Evolutionary conservation across 202 grass and related monocot genomes (phyloP).

Genomic region (Eragrostis tef): DNA sequence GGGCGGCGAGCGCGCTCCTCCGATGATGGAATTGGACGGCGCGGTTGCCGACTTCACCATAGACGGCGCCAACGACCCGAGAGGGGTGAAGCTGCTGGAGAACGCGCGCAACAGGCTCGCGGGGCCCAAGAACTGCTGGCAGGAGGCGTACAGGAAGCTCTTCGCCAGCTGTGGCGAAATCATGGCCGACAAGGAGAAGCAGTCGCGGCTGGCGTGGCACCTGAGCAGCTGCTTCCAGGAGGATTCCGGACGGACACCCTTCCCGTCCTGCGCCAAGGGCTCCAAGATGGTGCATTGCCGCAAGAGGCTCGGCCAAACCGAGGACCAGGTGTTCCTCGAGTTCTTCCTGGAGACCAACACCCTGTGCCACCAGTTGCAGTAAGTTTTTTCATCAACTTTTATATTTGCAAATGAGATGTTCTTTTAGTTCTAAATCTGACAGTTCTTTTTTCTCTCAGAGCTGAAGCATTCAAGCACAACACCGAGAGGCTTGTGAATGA

Average conservation of each 20-base stretch:
- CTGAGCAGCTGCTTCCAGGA: slow-evolving; percentile 90
- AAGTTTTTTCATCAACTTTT: background rate
- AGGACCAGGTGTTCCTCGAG: slow-evolving; percentile 76
- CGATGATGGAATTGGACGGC: slow-evolving; percentile 29
- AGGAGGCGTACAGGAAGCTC: slow-evolving; percentile 70
- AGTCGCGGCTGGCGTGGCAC: slow-evolving; percentile 80
- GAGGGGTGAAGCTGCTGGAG: slow-evolving; percentile 70
- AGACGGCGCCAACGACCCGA: slow-evolving; percentile 40
- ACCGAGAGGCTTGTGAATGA: slow-evolving; percentile 77
- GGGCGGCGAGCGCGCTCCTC: background rate
- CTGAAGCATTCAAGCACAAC: slow-evolving; percentile 86
- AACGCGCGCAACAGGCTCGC: slow-evolving; percentile 64
- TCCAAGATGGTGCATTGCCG: slow-evolving; percentile 66
- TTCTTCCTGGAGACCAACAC: slow-evolving; percentile 90
- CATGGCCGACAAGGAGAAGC: slow-evolving; percentile 82
- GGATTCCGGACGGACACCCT: slow-evolving; percentile 65
- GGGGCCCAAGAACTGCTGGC: slow-evolving; percentile 75
- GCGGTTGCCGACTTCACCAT: slow-evolving; percentile 57
- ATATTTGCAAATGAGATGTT: background rate
- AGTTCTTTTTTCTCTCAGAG: slow-evolving; percentile 34
- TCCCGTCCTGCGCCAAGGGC: slow-evolving; percentile 57
- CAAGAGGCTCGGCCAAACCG: slow-evolving; percentile 60
- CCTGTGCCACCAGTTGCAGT: slow-evolving; percentile 94
- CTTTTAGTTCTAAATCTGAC: background rate
- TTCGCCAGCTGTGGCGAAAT: slow-evolving; percentile 79